phyloP scores from a whole-genome alignment of 2,329 filamentous ascomycete genomes.

The Aspergillus texensis region DNA sequence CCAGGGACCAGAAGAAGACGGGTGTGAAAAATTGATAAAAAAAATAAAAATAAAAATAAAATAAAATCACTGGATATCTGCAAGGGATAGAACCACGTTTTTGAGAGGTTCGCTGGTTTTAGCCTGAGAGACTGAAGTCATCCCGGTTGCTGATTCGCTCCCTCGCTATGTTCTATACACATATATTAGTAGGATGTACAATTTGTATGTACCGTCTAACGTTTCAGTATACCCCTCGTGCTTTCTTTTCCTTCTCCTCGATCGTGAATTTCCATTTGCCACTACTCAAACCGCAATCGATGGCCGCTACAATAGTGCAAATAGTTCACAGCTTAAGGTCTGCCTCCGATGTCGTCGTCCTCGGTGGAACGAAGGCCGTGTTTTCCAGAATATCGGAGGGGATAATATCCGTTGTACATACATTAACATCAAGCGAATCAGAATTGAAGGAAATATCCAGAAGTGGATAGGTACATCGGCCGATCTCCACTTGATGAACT shows the following conservation, averaged over 20 bases:
- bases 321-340: not conserved
- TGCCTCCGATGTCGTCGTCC: not conserved
- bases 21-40: not conserved
- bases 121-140: not conserved
- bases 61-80: not conserved
- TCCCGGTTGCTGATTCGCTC: not conserved
- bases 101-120: conserved; percentile 9
- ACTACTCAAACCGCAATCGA: not conserved
- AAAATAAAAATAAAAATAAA: not conserved
- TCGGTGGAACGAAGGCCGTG: not conserved
- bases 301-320: not conserved
- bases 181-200: not conserved
- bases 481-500: not conserved
- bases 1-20: not conserved
- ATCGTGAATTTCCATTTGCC: not conserved
- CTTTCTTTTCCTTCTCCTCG: not conserved
- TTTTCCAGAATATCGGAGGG: conserved; percentile 7
- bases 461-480: not conserved
- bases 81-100: conserved; percentile 14
- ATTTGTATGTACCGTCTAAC: not conserved
- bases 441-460: not conserved
- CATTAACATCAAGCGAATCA: not conserved
- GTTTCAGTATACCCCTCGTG: not conserved
- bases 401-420: not conserved
- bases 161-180: not conserved